Evolutionary conservation across 2,329 filamentous ascomycete species (phyloP), one percentile per base, ranked within the genome.

Genomic region (Coleophoma crateriformis): DNA sequence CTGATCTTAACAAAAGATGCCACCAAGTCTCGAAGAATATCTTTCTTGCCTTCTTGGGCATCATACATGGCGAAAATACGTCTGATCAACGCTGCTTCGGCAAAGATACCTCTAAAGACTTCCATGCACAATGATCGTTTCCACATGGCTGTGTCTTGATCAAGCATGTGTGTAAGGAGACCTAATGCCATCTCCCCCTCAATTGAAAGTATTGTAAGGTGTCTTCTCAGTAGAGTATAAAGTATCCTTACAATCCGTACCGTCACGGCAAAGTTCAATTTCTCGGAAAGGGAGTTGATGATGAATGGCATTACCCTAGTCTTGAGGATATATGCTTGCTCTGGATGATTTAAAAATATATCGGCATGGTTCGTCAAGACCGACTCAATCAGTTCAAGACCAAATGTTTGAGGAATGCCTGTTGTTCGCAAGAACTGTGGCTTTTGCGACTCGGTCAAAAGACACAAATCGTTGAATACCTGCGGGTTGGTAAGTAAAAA

Each of bases 61-160:
- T 99, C 92, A 58, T 90, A 97, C 14, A 87, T 74, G 7, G 81
- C 76, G 63, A 89, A 97, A 2, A 96, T 88, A 35, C 85, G 82
- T 39, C 94, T 76, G 2, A 96, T 75, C 19, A 96, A 75, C 11
- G 78, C 77, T 34, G 90, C 82, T 52, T 97, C 90, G 0, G 87
- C 78, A 67, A 96, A 96, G 7, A 97, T 79, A 7, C 87, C 86
- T 49, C 88, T 81, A 59, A 96, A 89, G 0, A 96, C 81, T 64
- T 99, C 94, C 80, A 99, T 88, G 54, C 90, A 95, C 6, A 97
- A 69, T 0, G 89, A 85, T 50, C 92, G 79, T 66, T 92, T 96
- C 94, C 95, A 99, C 4, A 84, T 63, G 0, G 82, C 76, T 2
- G 85, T 83, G 55, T 97, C 94, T 46, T 91, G 88, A 61, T 99